These are phyloP conservation scores for Sabuloglossum arenarium DNA, from an alignment of 495 filamentous ascomycete genomes.

Conservation along the genomic window DNA sequence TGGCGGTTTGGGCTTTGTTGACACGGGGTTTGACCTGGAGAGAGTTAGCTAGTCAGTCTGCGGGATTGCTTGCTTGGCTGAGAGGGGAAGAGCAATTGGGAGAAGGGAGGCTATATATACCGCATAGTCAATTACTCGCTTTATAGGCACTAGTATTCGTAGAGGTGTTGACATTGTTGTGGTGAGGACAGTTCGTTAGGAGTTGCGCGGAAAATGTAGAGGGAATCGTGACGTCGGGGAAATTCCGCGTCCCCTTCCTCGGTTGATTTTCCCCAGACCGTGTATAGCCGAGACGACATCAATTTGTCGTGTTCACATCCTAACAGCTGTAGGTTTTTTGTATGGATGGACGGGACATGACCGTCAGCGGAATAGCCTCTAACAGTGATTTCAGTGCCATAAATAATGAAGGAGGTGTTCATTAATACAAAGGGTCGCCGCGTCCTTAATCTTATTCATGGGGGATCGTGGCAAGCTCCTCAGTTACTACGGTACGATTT, in stretches of 20 bases:
- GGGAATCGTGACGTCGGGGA: neutral
- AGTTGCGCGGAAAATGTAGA: neutral
- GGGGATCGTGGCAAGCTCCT: no score
- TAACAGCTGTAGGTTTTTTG: no score
- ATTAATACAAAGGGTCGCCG: no score
- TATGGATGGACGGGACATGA: no score
- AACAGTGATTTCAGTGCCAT: no score
- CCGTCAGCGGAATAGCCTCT: no score
- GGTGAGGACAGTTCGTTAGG: neutral
- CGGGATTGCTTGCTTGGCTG: neutral
- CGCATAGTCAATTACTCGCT: conserved; percentile 98
- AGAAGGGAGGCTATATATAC: conserved; percentile 27
- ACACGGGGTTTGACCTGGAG: conserved; percentile 86
- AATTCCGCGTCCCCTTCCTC: neutral
- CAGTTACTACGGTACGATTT: no score
- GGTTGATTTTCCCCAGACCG: neutral
- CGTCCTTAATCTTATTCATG: no score
- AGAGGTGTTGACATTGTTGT: conserved; percentile 28
- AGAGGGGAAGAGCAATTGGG: conserved; percentile 4
- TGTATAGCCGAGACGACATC: neutral
- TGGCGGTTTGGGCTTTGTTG: conserved; percentile 84
- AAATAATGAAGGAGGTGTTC: no score
- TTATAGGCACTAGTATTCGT: conserved; percentile 86
- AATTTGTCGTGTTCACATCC: neutral
- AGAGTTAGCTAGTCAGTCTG: neutral